Evolutionary conservation across 106 monocot genomes (phyloP).

Genomic region (Amphibolis antarctica): DNA sequence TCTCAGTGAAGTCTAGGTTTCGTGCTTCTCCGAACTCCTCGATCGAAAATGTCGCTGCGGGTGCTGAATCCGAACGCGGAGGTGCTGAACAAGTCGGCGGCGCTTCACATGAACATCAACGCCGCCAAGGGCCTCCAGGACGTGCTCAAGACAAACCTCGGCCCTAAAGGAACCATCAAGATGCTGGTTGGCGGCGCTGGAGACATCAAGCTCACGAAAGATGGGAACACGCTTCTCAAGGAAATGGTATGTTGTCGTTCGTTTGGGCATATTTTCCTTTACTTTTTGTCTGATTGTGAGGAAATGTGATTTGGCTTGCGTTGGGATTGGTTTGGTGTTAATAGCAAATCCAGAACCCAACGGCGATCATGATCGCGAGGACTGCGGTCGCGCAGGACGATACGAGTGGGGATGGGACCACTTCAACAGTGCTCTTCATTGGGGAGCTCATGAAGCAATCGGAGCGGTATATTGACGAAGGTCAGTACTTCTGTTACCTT

Average conservation of each 20-base stretch:
- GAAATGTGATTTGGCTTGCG: not conserved
- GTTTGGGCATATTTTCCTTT: not conserved
- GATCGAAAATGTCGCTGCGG: conserved; percentile 63
- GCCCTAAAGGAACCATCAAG: conserved; percentile 93
- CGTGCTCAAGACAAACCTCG: conserved; percentile 93
- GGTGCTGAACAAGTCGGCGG: conserved; percentile 92
- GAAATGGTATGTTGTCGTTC: conserved; percentile 52
- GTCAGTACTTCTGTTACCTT: conserved; percentile 16
- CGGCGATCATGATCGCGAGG: conserved; percentile 91
- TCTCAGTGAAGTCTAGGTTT: not conserved
- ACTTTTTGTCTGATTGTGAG: not conserved
- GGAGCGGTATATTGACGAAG: conserved; percentile 84
- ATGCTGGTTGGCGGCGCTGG: conserved; percentile 95
- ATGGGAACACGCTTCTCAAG: conserved; percentile 89
- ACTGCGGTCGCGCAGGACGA: conserved; percentile 93
- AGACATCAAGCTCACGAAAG: conserved; percentile 88
- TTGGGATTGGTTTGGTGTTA: not conserved
- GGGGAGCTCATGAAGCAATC: conserved; percentile 98
- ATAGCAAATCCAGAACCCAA: conserved; percentile 94
- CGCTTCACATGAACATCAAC: conserved; percentile 95
- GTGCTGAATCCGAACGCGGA: conserved; percentile 87
- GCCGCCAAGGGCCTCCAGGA: conserved; percentile 94
- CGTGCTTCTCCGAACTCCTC: not conserved
- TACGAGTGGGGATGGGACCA: conserved; percentile 78
- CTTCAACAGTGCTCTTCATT: conserved; percentile 87